Conservation (phyloP, 2,329 filamentous ascomycete species). For the Ophiostoma pallidulum region DNA sequence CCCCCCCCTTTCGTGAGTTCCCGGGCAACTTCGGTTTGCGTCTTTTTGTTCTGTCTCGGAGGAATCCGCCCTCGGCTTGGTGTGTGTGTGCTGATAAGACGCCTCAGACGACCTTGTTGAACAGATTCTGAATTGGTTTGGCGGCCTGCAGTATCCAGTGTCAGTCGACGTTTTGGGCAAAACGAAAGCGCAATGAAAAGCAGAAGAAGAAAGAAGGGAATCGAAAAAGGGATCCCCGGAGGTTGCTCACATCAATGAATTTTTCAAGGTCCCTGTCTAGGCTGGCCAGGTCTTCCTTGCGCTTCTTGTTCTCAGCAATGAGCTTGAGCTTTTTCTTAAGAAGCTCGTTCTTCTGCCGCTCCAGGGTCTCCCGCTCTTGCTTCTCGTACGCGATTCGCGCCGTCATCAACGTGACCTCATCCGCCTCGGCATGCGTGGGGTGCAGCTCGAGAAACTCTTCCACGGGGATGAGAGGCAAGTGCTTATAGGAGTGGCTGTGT, state of each 20-base stretch:
- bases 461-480: constrained; percentile 72
- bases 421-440: constrained; percentile 62
- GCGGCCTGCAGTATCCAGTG: constrained; percentile 50
- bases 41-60: too few relatives aligned
- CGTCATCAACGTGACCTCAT: constrained; percentile 77
- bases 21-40: too few relatives aligned
- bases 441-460: constrained; percentile 72
- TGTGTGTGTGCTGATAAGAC: neutral
- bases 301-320: constrained; percentile 70
- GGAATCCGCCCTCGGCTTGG: too few relatives aligned
- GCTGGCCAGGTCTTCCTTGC: constrained; percentile 86
- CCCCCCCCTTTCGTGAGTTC: too few relatives aligned
- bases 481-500: constrained; percentile 74
- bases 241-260: constrained; percentile 67
- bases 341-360: constrained; percentile 71
- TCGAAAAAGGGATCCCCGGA: too few relatives aligned
- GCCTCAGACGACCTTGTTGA: constrained; percentile 62
- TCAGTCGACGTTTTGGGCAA: neutral
- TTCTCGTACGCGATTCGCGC: constrained; percentile 88
- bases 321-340: constrained; percentile 56
- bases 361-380: constrained; percentile 70
- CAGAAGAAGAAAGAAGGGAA: neutral
- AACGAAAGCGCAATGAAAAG: neutral
- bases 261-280: constrained; percentile 88
- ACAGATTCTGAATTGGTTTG: constrained; percentile 77